Conservation (phyloP, 2,329 filamentous ascomycete genomes). For the Colletotrichum liriopes region DNA sequence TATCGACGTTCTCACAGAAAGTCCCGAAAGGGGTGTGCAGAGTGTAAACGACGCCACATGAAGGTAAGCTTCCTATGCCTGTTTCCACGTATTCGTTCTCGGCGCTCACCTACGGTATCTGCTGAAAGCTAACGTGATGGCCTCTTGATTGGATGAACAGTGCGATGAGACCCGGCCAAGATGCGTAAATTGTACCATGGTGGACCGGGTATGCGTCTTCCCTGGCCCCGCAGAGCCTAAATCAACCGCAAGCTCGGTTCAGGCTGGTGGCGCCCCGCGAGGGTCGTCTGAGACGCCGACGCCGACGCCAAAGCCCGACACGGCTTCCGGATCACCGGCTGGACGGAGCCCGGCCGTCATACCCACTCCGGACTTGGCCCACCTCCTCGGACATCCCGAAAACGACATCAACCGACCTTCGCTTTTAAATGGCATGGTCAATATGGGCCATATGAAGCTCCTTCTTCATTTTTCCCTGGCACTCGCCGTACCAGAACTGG, state of each 20-base stretch:
- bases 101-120: background rate
- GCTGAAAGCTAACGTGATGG: background rate
- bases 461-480: slow-evolving; percentile 6
- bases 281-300: background rate
- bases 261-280: background rate
- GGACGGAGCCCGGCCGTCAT: background rate
- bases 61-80: slow-evolving; percentile 45
- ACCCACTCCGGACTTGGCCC: slow-evolving; percentile 19
- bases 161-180: slow-evolving; percentile 51
- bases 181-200: slow-evolving; percentile 50
- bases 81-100: slow-evolving; percentile 8
- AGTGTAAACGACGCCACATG: slow-evolving; percentile 53
- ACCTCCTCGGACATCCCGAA: slow-evolving; percentile 1
- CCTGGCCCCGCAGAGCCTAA: slow-evolving; percentile 1
- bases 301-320: background rate
- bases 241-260: background rate
- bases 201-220: slow-evolving; percentile 49
- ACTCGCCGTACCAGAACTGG: slow-evolving; percentile 36
- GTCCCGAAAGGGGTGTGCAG: slow-evolving; percentile 51
- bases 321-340: slow-evolving; percentile 9
- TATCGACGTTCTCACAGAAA: slow-evolving; percentile 49
- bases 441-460: slow-evolving; percentile 11
- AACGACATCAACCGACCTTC: slow-evolving; percentile 10
- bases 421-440: background rate
- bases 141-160: slow-evolving; percentile 31